phyloP scores from a whole-genome alignment of 352 stramenopile species.

The Globisporangium cystogenes region DNA sequence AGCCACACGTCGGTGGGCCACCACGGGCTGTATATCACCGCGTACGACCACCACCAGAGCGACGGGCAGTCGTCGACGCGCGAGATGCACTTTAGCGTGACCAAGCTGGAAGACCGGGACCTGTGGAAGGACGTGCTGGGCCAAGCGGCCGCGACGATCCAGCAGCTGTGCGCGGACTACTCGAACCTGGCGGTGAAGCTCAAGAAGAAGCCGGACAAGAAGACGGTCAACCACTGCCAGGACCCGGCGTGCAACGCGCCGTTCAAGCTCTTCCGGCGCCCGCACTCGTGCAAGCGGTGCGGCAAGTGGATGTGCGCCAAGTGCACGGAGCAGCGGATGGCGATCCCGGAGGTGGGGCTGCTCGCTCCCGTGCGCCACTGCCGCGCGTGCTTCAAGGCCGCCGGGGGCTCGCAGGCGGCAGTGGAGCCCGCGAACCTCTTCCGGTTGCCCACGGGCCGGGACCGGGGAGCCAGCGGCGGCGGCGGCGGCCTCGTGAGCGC shows the following conservation, averaged over 20 bases:
- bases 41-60: conserved; percentile 67
- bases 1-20: conserved; percentile 78
- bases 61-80: conserved; percentile 48
- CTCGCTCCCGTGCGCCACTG: conserved; percentile 79
- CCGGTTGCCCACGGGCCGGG: conserved; percentile 10
- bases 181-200: conserved; percentile 51
- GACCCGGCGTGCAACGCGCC: conserved; percentile 50
- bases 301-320: conserved; percentile 84
- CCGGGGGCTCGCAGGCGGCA: conserved; percentile 57
- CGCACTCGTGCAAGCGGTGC: conserved; percentile 81
- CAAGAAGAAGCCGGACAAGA: conserved; percentile 82
- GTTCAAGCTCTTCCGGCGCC: conserved; percentile 82
- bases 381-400: conserved; percentile 61
- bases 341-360: conserved; percentile 76
- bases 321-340: conserved; percentile 72
- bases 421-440: conserved; percentile 71
- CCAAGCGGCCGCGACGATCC: conserved; percentile 50
- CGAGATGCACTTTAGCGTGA: conserved; percentile 82
- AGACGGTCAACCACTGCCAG: conserved; percentile 74
- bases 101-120: conserved; percentile 79
- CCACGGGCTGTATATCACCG: conserved; percentile 77
- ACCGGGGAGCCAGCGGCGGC: background rate
- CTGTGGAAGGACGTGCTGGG: conserved; percentile 73
- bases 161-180: conserved; percentile 67
- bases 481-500: no score